A percentile compares a stretch with the other conserved stretches of the same genome.
Evolutionary conservation across 805 yeast species (phyloP).

Genomic region (Wickerhamomyces ciferrii): DNA sequence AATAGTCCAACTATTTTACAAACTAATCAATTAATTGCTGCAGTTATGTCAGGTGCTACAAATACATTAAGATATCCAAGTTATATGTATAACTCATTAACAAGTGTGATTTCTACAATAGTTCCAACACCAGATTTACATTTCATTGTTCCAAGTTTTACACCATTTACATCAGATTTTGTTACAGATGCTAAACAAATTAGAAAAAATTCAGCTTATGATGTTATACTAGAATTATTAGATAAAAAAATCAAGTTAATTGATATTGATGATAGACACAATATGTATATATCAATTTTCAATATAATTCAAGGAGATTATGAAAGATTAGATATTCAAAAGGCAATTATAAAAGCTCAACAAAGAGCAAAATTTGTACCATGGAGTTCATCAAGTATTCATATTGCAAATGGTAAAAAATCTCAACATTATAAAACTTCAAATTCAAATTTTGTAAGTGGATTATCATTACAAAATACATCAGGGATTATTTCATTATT

Average conservation of each 20-base stretch:
- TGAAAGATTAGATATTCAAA: constrained; percentile 68
- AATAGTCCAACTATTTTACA: constrained; percentile 66
- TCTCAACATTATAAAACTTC: constrained; percentile 45
- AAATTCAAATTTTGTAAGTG: constrained; percentile 52
- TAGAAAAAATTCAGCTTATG: constrained; percentile 74
- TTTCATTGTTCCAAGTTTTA: constrained; percentile 64
- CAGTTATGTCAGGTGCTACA: constrained; percentile 79
- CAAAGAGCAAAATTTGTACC: constrained; percentile 74
- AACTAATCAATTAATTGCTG: constrained; percentile 79
- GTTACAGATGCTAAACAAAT: constrained; percentile 54
- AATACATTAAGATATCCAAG: constrained; percentile 89
- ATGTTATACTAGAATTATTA: constrained; percentile 74
- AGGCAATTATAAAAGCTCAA: constrained; percentile 59
- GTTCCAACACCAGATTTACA: constrained; percentile 85
- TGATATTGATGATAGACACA: constrained; percentile 34
- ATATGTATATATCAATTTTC: constrained; percentile 61
- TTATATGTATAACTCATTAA: constrained; percentile 81
- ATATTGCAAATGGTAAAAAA: constrained; percentile 68
- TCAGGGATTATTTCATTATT: constrained; percentile 69
- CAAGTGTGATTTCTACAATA: constrained; percentile 74
- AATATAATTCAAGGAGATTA: constrained; percentile 60
- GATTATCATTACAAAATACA: constrained; percentile 79
- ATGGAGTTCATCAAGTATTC: constrained; percentile 78
- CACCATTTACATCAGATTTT: constrained; percentile 72
- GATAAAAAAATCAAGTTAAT: constrained; percentile 79